Base-by-base conservation (phyloP, 2,329 filamentous ascomycete species). In the Aspergillus glaucus region DNA sequence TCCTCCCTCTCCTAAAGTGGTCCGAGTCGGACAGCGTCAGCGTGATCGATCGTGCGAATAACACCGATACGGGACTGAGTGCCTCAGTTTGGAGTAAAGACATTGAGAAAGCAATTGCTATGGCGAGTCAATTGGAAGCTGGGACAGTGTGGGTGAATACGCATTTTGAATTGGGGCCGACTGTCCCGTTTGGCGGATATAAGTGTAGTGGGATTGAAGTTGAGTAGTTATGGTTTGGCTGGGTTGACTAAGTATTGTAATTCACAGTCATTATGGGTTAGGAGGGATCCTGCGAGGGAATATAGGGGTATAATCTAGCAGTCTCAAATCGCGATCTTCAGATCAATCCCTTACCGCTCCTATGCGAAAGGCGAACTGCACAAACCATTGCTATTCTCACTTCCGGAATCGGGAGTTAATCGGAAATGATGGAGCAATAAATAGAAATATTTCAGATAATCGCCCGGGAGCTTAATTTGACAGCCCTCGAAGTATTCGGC, bases 81-180 rank as follows among this genome's bases (percentile, higher is more conserved):
- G 76, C 77, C 0, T 79, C 78, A 0, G 72, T 84, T 0, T 84
- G 79, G 69, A 76, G 70, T 17, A 69, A 68, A n/a, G 77, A 84
- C 47, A 45, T 77, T 0, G 62, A 60, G 1, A 64, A 70, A n/a
- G 80, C 79, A 0, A 69, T 72, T 42, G 63, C 65, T 8, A 75
- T 84, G 41, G 80, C 75, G 0, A 58, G 69, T 14, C 68, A 73
- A 28, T 59, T 85, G 5, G 75, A 81, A 53, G 74, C 77, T 0
- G 80, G 81, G 0, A 76, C 69, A 5, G 75, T 84, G 2, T 82
- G 77, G 73, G 75, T 84, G 56, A 83, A 84, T 46, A 0, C 26
- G 3, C 56, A 57, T 39, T 42, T 49, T 2, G 57, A 56, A 3
- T 15, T 47, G 6, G 47, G 15, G 9, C 52, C 54, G 1, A 2